Percentiles rank a stretch among this genome's conserved stretches.
Conservation (phyloP, 768 basidiomycete species). For the Boletus huronensis region DNA sequence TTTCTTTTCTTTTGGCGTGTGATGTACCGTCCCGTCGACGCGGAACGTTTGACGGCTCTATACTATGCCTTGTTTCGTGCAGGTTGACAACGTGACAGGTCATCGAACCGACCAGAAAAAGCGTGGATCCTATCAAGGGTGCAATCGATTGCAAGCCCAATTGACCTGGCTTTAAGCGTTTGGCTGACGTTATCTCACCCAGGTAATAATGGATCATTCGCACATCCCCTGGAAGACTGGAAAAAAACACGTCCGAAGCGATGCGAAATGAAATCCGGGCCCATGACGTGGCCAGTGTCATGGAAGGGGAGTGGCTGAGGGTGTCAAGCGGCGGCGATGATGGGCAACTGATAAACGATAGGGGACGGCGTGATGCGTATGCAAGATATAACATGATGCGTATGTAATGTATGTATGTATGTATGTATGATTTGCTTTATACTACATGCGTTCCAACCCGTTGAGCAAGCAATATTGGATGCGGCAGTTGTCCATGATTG, state of each 20-base stretch:
- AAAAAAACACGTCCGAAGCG: not conserved
- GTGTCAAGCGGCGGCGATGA: constrained; percentile 1
- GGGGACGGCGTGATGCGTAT: constrained; percentile 8
- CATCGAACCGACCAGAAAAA: constrained; percentile 13
- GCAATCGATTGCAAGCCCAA: not conserved
- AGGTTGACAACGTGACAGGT: not conserved
- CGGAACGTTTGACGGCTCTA: not conserved
- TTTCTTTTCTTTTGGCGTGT: not conserved
- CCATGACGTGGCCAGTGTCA: not conserved
- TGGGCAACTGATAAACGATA: constrained; percentile 8
- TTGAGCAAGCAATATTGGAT: constrained; percentile 22
- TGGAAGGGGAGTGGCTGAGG: not conserved
- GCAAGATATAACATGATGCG: constrained; percentile 22
- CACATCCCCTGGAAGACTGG: not conserved
- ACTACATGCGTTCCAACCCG: constrained; percentile 35
- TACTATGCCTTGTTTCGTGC: not conserved
- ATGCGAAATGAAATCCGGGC: constrained; percentile 8
- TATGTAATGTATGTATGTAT: constrained; percentile 29
- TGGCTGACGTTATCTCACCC: constrained; percentile 5
- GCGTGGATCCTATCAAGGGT: constrained; percentile 10
- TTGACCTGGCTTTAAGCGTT: not conserved
- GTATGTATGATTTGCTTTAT: constrained; percentile 24
- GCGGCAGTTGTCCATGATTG: constrained; percentile 24
- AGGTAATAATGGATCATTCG: not conserved
- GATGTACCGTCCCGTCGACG: not conserved